Evolutionary conservation across 495 filamentous ascomycete genomes (phyloP), one percentile per base, ranked within the genome.

Genomic region (Aspergillus conjunctus): DNA sequence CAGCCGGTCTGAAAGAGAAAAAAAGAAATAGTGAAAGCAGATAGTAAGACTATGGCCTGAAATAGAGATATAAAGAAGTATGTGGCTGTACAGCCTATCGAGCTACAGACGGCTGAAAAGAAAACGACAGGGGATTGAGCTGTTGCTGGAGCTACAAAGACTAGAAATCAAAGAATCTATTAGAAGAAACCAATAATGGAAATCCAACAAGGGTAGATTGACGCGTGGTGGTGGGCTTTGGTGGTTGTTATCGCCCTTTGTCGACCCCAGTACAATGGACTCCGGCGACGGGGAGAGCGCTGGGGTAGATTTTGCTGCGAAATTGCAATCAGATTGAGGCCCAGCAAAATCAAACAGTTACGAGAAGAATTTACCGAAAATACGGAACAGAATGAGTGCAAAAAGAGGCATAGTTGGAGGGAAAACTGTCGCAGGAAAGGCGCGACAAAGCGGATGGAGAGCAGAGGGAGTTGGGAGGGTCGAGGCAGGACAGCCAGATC

Each of bases 381-480:
- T 44, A 62, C 66, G 69, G 79, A 81, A 58, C 73, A 64, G 64
- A 82, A 83, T 48, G 70, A 79, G 77, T 70, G 68, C 64, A 79
- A 77, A 76, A 61, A 79, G 63, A 8, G 15, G 34, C 17, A 43
- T 51, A 7, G 49, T 66, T 65, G 69, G 61, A 44, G 44, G 61
- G 44, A 21, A 48, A 18, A 41, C 33, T 55, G 64, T 41, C 41
- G 52, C 58, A 49, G 51, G 30, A 55, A 50, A 51, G 62, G 46
- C 12, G 9, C 21, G 30, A 20, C 20, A 18, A 43, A 14, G 49
- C n/a, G 14, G 43, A 51, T 33, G 32, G 51, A 43, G 7, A 32
- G 56, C 14, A 55, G 45, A 17, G 55, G 26, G 45, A 49, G 49
- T 43, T 18, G 46, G 37, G 21, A 51, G 34, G 55, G 32, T 54